Evolutionary conservation across 495 filamentous ascomycete species (phyloP).

Genomic region (Cenococcum geophilum): DNA sequence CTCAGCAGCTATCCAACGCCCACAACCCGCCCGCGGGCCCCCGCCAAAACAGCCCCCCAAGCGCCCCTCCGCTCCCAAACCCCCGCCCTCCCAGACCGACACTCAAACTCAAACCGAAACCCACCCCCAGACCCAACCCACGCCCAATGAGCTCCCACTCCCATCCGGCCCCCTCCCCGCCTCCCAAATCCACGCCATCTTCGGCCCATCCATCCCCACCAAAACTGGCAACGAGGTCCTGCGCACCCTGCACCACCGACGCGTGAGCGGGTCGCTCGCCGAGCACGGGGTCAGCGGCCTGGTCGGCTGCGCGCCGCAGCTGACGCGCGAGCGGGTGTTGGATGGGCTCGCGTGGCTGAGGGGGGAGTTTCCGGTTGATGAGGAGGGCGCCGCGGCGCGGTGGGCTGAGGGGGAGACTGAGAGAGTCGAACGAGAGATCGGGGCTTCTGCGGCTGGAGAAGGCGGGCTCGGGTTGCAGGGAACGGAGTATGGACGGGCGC

Average conservation of each 20-base stretch:
- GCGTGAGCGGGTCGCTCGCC: constrained; percentile 64
- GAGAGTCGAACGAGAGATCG: constrained; percentile 38
- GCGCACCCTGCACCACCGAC: constrained; percentile 63
- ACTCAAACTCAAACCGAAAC: too few species aligned
- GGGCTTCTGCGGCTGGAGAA: background rate
- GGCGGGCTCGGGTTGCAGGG: background rate
- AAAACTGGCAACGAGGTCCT: constrained; percentile 59
- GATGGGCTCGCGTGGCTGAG: constrained; percentile 65
- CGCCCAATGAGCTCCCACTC: constrained; percentile 6
- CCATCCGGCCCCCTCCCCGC: constrained; percentile 21
- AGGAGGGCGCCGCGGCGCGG: constrained; percentile 58
- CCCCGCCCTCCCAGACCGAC: too few species aligned
- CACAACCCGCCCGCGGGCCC: background rate
- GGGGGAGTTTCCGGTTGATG: constrained; percentile 62
- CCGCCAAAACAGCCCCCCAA: too few species aligned
- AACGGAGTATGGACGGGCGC: background rate
- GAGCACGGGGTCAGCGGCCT: constrained; percentile 43
- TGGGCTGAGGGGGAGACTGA: constrained; percentile 53
- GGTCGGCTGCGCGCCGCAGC: constrained; percentile 31
- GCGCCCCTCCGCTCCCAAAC: too few species aligned
- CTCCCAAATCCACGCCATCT: constrained; percentile 53
- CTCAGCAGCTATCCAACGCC: background rate
- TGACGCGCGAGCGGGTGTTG: constrained; percentile 32
- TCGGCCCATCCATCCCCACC: constrained; percentile 49
- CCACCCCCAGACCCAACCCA: background rate